Percentiles rank a stretch among this genome's conserved stretches.
These are phyloP conservation scores for Jaenimonas drosophilae DNA, from an alignment of 208 protist species.

Conservation along the genomic window DNA sequence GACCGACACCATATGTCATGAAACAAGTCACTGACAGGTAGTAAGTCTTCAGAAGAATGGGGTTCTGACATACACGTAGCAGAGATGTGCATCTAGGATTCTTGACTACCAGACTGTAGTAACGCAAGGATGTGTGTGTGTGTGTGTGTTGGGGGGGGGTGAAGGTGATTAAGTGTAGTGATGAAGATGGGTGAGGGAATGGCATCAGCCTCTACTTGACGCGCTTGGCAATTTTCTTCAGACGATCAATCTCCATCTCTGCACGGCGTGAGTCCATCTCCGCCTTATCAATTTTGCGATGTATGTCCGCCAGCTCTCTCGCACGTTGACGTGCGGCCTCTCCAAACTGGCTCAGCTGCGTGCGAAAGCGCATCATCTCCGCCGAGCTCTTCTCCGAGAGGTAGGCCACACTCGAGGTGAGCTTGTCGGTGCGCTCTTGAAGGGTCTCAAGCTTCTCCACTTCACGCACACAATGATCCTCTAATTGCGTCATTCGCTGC, in stretches of 20 bases:
- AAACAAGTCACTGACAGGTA: no score
- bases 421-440: constrained; percentile 24
- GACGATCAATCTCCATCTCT: constrained; percentile 48
- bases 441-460: constrained; percentile 14
- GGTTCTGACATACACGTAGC: no score
- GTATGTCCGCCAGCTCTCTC: constrained; percentile 37
- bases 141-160: no score
- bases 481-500: no score
- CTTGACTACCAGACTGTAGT: no score
- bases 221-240: constrained; percentile 60
- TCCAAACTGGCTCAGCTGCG: constrained; percentile 26
- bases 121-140: no score
- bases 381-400: constrained; percentile 52
- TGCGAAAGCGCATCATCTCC: constrained; percentile 22
- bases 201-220: constrained; percentile 14
- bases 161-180: no score
- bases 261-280: constrained; percentile 48
- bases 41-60: no score
- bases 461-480: neutral
- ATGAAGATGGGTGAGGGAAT: neutral
- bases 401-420: constrained; percentile 17
- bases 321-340: constrained; percentile 28
- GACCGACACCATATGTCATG: no score
- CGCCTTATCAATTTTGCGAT: constrained; percentile 50
- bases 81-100: no score